phyloP scores from a whole-genome alignment of 208 protist genomes.

The Leishmania lainsoni region DNA sequence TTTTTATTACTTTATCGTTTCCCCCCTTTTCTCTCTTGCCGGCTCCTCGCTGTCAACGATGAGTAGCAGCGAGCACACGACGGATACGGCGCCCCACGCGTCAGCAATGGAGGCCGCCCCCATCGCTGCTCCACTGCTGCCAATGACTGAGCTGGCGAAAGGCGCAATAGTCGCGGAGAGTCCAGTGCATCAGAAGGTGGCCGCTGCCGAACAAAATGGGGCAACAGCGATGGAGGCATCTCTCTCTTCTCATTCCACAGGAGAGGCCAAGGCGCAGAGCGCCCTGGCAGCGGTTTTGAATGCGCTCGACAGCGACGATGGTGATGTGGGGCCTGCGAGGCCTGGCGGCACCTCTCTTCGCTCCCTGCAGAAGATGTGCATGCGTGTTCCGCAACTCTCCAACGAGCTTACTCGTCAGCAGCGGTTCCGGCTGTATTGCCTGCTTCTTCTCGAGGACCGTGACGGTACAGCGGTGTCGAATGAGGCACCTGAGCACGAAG shows the following conservation, averaged over 20 bases:
- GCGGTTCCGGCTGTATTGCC: constrained; percentile 57
- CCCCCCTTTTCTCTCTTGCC: neutral
- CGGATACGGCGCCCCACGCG: neutral
- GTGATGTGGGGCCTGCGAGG: neutral
- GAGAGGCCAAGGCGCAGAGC: constrained; percentile 7
- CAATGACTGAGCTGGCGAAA: neutral
- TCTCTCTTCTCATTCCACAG: neutral
- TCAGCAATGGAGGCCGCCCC: neutral
- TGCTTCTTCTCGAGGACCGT: constrained; percentile 47
- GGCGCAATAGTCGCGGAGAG: neutral
- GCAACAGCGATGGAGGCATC: neutral
- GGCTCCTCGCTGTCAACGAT: too few species aligned
- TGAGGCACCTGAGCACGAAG: neutral
- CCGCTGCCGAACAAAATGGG: neutral
- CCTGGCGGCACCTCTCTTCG: constrained; percentile 10
- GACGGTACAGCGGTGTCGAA: neutral
- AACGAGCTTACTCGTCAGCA: constrained; percentile 34
- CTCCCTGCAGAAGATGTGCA: constrained; percentile 61
- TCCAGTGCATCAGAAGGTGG: neutral
- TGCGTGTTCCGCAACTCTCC: constrained; percentile 59
- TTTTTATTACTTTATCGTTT: too few species aligned
- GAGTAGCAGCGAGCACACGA: neutral
- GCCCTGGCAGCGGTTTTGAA: constrained; percentile 19
- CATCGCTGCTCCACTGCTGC: neutral
- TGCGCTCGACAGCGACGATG: constrained; percentile 23